Evolutionary conservation across 345 rosid genomes (phyloP).

Genomic region (Corchorus capsularis): DNA sequence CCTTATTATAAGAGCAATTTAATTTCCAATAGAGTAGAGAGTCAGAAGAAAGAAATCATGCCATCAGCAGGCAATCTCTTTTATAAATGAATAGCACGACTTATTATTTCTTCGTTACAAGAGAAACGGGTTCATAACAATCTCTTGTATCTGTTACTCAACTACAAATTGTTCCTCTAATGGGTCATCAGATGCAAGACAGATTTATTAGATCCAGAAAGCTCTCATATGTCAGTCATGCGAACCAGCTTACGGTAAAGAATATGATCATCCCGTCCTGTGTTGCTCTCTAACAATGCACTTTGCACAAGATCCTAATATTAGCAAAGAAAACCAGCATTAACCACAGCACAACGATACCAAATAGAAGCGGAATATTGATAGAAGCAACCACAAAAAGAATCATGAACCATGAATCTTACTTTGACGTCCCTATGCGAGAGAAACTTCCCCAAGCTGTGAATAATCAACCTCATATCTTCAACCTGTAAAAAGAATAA

Average conservation of each 20-base stretch:
- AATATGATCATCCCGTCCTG: slow-evolving; percentile 92
- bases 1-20: too few species aligned
- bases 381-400: slow-evolving; percentile 54
- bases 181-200: background rate
- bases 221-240: slow-evolving; percentile 38
- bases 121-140: background rate
- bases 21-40: too few species aligned
- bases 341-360: background rate
- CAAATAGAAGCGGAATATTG: background rate
- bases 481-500: slow-evolving; percentile 62
- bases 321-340: slow-evolving; percentile 2
- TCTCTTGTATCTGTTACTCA: background rate
- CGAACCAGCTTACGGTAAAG: slow-evolving; percentile 77
- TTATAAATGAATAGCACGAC: background rate
- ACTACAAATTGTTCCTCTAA: background rate
- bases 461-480: slow-evolving; percentile 87
- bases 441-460: slow-evolving; percentile 80
- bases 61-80: background rate
- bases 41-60: too few species aligned
- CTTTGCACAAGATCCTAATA: slow-evolving; percentile 90
- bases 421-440: slow-evolving; percentile 94
- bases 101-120: background rate
- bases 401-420: slow-evolving; percentile 37
- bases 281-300: slow-evolving; percentile 89
- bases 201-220: background rate